These are phyloP conservation scores for Saturnispora ahearnii DNA, from an alignment of 805 yeast genomes.

Conservation along the genomic window DNA sequence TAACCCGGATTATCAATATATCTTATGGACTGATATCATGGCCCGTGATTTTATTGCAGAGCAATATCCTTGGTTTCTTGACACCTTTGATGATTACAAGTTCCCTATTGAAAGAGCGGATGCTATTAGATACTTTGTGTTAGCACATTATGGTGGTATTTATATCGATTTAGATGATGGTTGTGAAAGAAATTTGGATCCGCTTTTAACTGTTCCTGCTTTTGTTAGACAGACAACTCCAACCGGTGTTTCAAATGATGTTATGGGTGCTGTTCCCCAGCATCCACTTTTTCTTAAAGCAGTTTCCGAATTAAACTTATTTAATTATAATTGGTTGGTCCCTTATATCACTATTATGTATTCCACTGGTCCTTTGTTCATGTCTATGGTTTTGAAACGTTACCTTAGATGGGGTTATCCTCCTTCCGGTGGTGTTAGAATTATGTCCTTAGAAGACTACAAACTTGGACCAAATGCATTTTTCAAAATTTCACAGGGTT, in stretches of 20 bases:
- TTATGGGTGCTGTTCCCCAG: conserved; percentile 79
- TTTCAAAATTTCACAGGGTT: conserved; percentile 70
- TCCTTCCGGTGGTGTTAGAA: conserved; percentile 54
- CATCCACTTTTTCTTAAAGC: conserved; percentile 79
- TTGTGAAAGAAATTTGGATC: conserved; percentile 70
- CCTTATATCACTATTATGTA: conserved; percentile 91
- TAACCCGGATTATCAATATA: conserved; percentile 84
- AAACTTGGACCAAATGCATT: conserved; percentile 49
- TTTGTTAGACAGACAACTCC: conserved; percentile 83
- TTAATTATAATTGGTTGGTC: conserved; percentile 68
- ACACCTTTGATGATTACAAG: conserved; percentile 66
- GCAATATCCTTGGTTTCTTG: conserved; percentile 79
- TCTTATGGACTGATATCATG: conserved; percentile 84
- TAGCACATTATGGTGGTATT: conserved; percentile 79
- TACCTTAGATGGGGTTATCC: conserved; percentile 75
- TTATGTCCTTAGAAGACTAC: conserved; percentile 66
- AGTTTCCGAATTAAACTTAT: conserved; percentile 52
- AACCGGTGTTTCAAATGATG: conserved; percentile 87
- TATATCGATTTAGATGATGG: conserved; percentile 90
- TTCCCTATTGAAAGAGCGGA: conserved; percentile 88
- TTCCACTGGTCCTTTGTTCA: conserved; percentile 84
- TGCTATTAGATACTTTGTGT: conserved; percentile 78
- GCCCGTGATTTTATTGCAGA: conserved; percentile 69
- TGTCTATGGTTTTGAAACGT: conserved; percentile 80
- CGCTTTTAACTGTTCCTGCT: conserved; percentile 72